Conservation (phyloP, 257 asterid genomes). For the Ligustrum vulgare region DNA sequence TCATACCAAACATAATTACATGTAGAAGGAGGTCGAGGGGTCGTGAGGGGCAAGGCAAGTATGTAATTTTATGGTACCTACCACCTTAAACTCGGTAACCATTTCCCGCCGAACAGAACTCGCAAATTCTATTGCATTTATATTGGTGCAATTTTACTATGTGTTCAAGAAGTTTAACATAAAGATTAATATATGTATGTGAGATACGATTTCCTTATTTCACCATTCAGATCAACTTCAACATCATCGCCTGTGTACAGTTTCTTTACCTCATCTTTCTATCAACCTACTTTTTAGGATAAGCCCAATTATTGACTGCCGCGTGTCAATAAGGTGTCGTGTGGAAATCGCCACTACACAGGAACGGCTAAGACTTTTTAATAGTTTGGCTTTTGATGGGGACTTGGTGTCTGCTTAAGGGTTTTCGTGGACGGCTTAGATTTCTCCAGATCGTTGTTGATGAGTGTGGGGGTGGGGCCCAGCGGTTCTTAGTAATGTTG, state of each 20-base stretch:
- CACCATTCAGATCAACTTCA: too few species aligned
- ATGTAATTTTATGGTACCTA: neutral
- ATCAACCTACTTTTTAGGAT: neutral
- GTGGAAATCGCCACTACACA: neutral
- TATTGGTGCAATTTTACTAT: too few species aligned
- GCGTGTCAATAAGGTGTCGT: neutral
- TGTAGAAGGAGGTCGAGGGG: neutral
- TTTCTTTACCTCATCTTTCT: too few species aligned
- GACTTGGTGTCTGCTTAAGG: neutral
- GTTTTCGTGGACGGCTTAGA: conserved; percentile 5
- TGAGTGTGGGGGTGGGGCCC: neutral
- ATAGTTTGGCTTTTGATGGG: neutral
- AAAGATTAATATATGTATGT: too few species aligned
- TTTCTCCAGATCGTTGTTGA: neutral
- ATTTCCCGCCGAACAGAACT: neutral
- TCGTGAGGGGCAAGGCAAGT: neutral
- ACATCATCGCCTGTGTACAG: too few species aligned
- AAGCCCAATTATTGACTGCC: neutral
- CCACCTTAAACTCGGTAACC: neutral
- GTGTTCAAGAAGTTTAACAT: too few species aligned
- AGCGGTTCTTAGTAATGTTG: neutral
- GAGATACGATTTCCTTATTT: too few species aligned
- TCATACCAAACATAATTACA: neutral
- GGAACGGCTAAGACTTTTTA: neutral
- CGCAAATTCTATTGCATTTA: neutral